Evolutionary conservation across 805 yeast species (phyloP).

Genomic region (Pichia scutulata): DNA sequence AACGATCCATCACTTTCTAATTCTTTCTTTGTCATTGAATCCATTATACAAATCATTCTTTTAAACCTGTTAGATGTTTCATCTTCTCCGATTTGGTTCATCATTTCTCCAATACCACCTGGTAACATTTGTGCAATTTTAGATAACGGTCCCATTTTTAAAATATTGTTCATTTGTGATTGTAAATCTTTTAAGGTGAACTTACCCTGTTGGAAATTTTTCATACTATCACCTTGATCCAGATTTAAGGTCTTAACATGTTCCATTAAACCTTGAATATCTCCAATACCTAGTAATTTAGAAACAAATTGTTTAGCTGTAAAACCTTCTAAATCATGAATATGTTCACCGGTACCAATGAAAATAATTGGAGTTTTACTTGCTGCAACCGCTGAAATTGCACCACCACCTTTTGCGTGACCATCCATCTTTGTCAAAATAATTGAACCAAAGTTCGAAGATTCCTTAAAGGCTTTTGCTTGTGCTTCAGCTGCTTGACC

Average conservation of each 20-base stretch:
- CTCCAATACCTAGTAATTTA: conserved; percentile 92
- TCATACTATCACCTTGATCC: conserved; percentile 84
- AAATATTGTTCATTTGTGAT: conserved; percentile 87
- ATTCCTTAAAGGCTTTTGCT: conserved; percentile 88
- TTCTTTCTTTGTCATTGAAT: conserved; percentile 91
- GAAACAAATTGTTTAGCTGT: conserved; percentile 85
- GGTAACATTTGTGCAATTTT: conserved; percentile 96
- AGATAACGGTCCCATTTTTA: conserved; percentile 95
- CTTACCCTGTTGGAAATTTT: conserved; percentile 90
- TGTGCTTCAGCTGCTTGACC: conserved; percentile 98
- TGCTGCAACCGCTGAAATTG: conserved; percentile 96
- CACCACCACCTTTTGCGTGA: conserved; percentile 99
- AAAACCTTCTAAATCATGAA: conserved; percentile 84
- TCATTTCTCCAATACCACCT: conserved; percentile 74
- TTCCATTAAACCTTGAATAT: conserved; percentile 87
- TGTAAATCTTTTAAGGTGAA: conserved; percentile 88
- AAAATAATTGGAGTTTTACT: conserved; percentile 91
- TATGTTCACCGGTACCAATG: conserved; percentile 98
- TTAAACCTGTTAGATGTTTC: conserved; percentile 81
- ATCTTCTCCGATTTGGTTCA: conserved; percentile 84
- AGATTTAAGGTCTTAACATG: conserved; percentile 83
- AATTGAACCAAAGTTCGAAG: conserved; percentile 90
- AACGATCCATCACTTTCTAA: conserved; percentile 82
- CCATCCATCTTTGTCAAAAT: conserved; percentile 96
- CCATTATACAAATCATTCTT: conserved; percentile 85